A percentile compares a stretch with the other conserved stretches of the same genome.
Conservation (phyloP, 2,329 filamentous ascomycete species). For the Colletotrichum ledebouriae region DNA sequence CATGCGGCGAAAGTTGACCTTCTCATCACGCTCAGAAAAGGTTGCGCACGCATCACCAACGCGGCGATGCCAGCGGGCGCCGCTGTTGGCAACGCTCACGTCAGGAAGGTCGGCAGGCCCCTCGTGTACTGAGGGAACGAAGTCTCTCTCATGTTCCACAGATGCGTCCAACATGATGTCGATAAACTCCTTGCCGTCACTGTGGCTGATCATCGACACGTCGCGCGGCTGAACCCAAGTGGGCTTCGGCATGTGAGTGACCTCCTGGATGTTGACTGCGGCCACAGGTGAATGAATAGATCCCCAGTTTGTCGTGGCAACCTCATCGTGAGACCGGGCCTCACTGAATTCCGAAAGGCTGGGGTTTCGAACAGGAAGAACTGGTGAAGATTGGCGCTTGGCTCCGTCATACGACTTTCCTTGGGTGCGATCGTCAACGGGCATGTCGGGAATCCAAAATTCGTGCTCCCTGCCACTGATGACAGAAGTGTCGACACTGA, state of each 20-base stretch:
- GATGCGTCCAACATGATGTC: constrained; percentile 60
- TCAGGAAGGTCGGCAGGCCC: constrained; percentile 45
- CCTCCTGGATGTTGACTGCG: constrained; percentile 59
- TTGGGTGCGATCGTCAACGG: constrained; percentile 11
- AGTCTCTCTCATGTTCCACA: constrained; percentile 44
- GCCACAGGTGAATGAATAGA: constrained; percentile 64
- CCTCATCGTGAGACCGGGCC: constrained; percentile 54
- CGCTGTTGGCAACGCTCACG: constrained; percentile 16
- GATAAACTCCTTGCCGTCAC: constrained; percentile 54
- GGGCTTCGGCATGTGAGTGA: constrained; percentile 56
- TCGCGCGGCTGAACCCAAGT: constrained; percentile 54
- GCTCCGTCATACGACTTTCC: constrained; percentile 47
- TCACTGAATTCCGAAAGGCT: constrained; percentile 53
- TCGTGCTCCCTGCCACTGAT: constrained; percentile 49
- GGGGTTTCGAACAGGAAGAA: constrained; percentile 59
- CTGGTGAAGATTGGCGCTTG: constrained; percentile 64
- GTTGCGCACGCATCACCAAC: constrained; percentile 70
- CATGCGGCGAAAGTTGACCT: constrained; percentile 62
- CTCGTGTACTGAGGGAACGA: constrained; percentile 46
- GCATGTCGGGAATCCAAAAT: constrained; percentile 56
- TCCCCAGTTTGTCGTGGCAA: constrained; percentile 61
- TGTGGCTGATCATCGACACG: constrained; percentile 39
- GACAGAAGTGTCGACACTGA: constrained; percentile 49
- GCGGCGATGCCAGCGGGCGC: constrained; percentile 64
- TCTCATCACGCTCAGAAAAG: constrained; percentile 67